Evolutionary conservation across 805 yeast species (phyloP).

Genomic region (Saccharomyces kudriavzevii): DNA sequence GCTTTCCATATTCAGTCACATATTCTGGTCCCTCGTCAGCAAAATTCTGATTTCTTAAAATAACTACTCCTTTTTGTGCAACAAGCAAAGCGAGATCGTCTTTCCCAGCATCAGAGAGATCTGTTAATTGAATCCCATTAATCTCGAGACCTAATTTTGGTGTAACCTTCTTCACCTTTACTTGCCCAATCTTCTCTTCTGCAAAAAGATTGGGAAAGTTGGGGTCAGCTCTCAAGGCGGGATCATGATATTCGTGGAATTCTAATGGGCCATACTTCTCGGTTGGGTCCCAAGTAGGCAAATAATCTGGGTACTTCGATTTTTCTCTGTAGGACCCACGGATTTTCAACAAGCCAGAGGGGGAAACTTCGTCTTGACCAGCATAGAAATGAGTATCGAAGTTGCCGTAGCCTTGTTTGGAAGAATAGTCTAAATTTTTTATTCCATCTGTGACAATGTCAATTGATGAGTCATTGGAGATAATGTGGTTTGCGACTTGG

Average conservation of each 20-base stretch:
- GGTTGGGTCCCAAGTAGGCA: slow-evolving; percentile 24
- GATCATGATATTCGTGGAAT: slow-evolving; percentile 14
- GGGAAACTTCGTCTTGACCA: slow-evolving; percentile 25
- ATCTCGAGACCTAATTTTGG: slow-evolving; percentile 68
- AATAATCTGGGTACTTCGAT: slow-evolving; percentile 25
- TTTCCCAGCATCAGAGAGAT: slow-evolving; percentile 45
- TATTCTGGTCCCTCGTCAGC: slow-evolving; percentile 44
- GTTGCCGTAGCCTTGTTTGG: slow-evolving; percentile 18
- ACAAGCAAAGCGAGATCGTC: slow-evolving; percentile 63
- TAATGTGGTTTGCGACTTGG: neutral
- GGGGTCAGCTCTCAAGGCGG: slow-evolving; percentile 18
- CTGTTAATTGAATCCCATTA: slow-evolving; percentile 50
- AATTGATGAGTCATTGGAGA: neutral
- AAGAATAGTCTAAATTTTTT: neutral
- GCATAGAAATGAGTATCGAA: slow-evolving; percentile 22
- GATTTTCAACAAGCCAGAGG: slow-evolving; percentile 21
- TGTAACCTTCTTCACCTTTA: slow-evolving; percentile 37
- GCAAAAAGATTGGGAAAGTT: slow-evolving; percentile 21
- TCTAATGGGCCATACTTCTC: slow-evolving; percentile 15
- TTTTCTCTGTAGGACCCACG: slow-evolving; percentile 13
- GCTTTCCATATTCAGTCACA: slow-evolving; percentile 44
- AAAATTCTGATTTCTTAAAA: slow-evolving; percentile 60
- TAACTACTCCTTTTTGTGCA: slow-evolving; percentile 63
- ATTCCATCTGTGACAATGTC: neutral
- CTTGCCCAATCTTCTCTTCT: slow-evolving; percentile 17